Evolutionary conservation across 1,284 basidiomycete genomes (phyloP).

Genomic region (Athelia psychrophila): DNA sequence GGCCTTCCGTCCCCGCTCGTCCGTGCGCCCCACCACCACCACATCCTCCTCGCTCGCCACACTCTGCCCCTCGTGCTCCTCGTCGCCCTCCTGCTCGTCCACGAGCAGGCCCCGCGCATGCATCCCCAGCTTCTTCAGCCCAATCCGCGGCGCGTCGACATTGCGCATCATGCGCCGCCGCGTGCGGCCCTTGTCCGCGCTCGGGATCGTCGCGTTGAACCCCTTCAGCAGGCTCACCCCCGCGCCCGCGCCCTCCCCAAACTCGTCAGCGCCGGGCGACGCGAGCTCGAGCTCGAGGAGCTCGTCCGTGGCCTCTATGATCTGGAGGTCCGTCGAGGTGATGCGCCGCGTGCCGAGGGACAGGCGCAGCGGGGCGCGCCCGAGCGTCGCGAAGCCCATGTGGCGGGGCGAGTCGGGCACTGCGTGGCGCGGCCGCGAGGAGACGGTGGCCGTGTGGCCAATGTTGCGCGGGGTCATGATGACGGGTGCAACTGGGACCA

Average conservation of each 20-base stretch:
- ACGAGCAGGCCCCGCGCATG: conserved; percentile 72
- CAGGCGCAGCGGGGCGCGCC: conserved; percentile 68
- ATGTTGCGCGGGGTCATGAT: conserved; percentile 89
- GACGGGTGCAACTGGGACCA: conserved; percentile 76
- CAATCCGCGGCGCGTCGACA: conserved; percentile 74
- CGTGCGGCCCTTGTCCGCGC: conserved; percentile 73
- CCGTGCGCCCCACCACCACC: conserved; percentile 49
- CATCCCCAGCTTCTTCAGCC: conserved; percentile 77
- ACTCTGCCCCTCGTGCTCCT: conserved; percentile 56
- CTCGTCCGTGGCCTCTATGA: conserved; percentile 79
- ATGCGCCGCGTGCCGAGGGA: conserved; percentile 62
- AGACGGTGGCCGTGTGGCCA: conserved; percentile 59
- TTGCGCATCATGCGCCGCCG: conserved; percentile 78
- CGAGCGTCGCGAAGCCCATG: conserved; percentile 70
- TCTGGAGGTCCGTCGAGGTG: conserved; percentile 80
- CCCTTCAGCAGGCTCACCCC: conserved; percentile 80
- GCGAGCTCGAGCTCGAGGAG: conserved; percentile 73
- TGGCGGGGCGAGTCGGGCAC: conserved; percentile 34
- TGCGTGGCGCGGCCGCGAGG: conserved; percentile 44
- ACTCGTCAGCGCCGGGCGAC: conserved; percentile 40
- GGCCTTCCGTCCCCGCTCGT: conserved; percentile 33
- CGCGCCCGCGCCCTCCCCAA: conserved; percentile 38
- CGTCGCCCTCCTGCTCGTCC: conserved; percentile 25
- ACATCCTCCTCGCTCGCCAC: conserved; percentile 65
- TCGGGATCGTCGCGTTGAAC: conserved; percentile 90